Percentiles rank a stretch among this genome's conserved stretches.
Evolutionary conservation across 2,329 filamentous ascomycete genomes (phyloP).

Genomic region (Alternaria consortialis): DNA sequence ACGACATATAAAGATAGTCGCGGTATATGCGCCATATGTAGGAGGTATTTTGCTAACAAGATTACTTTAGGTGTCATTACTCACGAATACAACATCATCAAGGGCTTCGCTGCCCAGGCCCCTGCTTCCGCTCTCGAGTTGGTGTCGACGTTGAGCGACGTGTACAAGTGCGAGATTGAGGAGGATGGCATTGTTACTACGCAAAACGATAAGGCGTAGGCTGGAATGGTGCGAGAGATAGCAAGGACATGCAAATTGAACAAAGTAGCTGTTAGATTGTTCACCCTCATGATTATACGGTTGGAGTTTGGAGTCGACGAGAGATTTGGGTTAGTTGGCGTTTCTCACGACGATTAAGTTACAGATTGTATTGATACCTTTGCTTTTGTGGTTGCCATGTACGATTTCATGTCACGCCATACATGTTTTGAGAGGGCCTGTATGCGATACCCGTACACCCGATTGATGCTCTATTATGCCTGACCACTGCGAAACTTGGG

Average conservation of each 20-base stretch:
- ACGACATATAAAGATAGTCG: background rate
- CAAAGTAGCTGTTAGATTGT: background rate
- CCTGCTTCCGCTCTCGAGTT: conserved; percentile 73
- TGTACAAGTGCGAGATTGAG: conserved; percentile 74
- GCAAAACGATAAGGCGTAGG: conserved; percentile 25
- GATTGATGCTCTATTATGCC: no score
- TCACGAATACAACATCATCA: conserved; percentile 73
- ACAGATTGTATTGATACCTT: background rate
- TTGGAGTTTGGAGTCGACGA: background rate
- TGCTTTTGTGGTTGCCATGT: background rate
- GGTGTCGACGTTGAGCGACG: conserved; percentile 69
- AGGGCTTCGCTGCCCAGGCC: conserved; percentile 80
- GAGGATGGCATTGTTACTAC: conserved; percentile 74
- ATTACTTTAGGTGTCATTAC: conserved; percentile 60
- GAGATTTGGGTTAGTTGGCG: background rate
- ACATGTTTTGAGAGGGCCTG: background rate
- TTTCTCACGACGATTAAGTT: no score
- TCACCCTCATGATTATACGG: background rate
- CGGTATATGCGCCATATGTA: background rate
- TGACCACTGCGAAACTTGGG: background rate
- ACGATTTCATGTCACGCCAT: background rate
- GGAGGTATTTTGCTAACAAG: conserved; percentile 49
- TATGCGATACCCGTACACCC: background rate
- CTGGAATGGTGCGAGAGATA: background rate
- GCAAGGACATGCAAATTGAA: background rate